Evolutionary conservation across 2,329 filamentous ascomycete genomes (phyloP).

Genomic region (Plenodomus tracheiphilus): DNA sequence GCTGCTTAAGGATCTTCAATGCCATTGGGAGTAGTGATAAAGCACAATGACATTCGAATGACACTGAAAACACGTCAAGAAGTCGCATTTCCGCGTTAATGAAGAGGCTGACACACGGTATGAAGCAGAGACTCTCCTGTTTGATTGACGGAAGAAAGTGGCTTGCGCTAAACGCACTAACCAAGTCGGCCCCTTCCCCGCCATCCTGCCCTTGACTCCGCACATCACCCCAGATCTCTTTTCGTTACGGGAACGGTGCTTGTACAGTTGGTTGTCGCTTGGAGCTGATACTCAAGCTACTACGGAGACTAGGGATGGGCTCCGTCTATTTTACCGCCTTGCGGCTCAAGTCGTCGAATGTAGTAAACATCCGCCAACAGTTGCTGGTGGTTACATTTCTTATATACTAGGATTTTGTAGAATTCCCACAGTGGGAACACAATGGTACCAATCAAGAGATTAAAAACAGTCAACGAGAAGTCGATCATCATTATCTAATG

Average conservation of each 20-base stretch:
- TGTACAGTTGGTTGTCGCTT: not conserved
- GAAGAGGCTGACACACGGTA: not conserved
- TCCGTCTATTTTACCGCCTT: not conserved
- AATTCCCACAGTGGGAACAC: no score
- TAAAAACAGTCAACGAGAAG: no score
- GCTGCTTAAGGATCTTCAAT: not conserved
- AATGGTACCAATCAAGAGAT: no score
- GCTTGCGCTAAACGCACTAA: slow-evolving; percentile 27
- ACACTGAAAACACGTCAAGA: not conserved
- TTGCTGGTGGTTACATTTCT: no score
- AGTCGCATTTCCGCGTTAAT: not conserved
- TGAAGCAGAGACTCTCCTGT: slow-evolving; percentile 1
- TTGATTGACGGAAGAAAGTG: slow-evolving; percentile 35
- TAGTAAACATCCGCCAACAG: not conserved
- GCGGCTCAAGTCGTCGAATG: not conserved
- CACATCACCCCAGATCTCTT: slow-evolving; percentile 20
- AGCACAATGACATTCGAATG: not conserved
- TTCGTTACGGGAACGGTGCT: not conserved
- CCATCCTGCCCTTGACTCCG: slow-evolving; percentile 14
- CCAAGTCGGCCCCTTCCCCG: slow-evolving; percentile 9
- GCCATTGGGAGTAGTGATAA: not conserved
- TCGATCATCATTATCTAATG: no score
- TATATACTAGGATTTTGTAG: no score
- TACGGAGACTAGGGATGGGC: slow-evolving; percentile 9
- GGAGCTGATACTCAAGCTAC: not conserved